Evolutionary conservation across 1,284 basidiomycete genomes (phyloP).

Genomic region (Ustilago hordei): DNA sequence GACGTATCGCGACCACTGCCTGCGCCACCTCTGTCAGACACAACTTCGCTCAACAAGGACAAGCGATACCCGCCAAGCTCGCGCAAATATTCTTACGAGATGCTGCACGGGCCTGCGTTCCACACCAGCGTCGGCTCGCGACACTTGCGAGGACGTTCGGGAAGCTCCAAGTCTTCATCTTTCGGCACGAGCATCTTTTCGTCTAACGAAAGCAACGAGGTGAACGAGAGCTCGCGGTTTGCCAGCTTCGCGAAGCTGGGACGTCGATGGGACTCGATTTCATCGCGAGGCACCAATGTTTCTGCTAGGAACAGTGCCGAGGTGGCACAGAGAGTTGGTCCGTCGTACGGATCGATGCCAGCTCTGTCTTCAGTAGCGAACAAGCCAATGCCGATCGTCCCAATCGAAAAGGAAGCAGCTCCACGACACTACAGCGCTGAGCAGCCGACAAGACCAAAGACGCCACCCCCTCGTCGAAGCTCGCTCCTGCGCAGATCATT

Average conservation of each 20-base stretch:
- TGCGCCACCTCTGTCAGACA: constrained; percentile 19
- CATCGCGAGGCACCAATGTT: constrained; percentile 36
- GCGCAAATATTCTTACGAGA: constrained; percentile 41
- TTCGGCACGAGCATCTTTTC: constrained; percentile 42
- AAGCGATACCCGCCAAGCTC: constrained; percentile 41
- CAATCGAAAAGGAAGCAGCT: constrained; percentile 1
- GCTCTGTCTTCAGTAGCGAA: constrained; percentile 7
- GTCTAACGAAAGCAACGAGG: constrained; percentile 23
- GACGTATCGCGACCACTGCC: constrained; percentile 17
- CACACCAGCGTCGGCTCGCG: constrained; percentile 29
- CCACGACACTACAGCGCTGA: not conserved
- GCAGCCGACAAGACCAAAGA: constrained; percentile 3
- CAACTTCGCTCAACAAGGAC: constrained; percentile 17
- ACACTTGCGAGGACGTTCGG: constrained; percentile 37
- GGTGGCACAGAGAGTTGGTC: constrained; percentile 8
- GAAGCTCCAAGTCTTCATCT: constrained; percentile 43
- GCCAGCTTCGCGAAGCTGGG: constrained; percentile 23
- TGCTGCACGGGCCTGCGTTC: constrained; percentile 23
- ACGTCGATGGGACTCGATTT: constrained; percentile 50
- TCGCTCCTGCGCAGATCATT: constrained; percentile 31
- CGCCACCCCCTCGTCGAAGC: constrained; percentile 40
- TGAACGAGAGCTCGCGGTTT: constrained; percentile 29
- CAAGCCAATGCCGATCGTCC: constrained; percentile 15
- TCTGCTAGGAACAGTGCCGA: constrained; percentile 40
- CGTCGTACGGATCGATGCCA: constrained; percentile 12